Conservation (phyloP, 1,284 basidiomycete species). For the Ceratobasidium sp. region DNA sequence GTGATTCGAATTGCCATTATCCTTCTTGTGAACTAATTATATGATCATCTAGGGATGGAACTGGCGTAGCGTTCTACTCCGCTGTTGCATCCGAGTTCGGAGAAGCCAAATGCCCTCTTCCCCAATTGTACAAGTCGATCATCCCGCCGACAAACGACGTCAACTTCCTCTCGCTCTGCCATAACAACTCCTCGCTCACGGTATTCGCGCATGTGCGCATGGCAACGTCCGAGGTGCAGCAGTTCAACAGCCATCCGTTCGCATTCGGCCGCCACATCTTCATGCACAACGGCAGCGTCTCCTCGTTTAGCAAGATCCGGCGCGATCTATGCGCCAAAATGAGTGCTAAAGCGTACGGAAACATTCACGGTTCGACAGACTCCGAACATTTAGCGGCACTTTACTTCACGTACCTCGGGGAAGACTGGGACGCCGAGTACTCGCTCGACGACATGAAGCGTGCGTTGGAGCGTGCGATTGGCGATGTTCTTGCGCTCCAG, state of each 20-base stretch:
- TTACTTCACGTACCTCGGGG: conserved; percentile 56
- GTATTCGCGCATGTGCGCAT: conserved; percentile 58
- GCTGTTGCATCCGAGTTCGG: conserved; percentile 51
- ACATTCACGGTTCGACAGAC: conserved; percentile 57
- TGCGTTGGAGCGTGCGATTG: conserved; percentile 54
- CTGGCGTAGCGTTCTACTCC: conserved; percentile 45
- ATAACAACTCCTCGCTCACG: conserved; percentile 53
- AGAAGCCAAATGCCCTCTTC: conserved; percentile 53
- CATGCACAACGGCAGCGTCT: conserved; percentile 58
- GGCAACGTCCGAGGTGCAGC: conserved; percentile 50
- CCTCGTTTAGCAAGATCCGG: conserved; percentile 53
- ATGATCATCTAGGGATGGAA: conserved; percentile 29
- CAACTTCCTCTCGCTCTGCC: conserved; percentile 54
- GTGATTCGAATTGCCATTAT: background rate
- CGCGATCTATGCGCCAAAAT: conserved; percentile 50
- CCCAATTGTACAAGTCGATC: conserved; percentile 55
- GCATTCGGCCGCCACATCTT: conserved; percentile 56
- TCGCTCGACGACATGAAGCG: conserved; percentile 53
- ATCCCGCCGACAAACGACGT: conserved; percentile 56
- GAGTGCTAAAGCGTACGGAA: conserved; percentile 51
- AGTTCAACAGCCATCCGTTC: conserved; percentile 59
- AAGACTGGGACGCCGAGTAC: conserved; percentile 53
- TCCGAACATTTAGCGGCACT: conserved; percentile 58
- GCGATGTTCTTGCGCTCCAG: conserved; percentile 52
- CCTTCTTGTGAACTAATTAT: background rate